Evolutionary conservation across 2,329 filamentous ascomycete species (phyloP), one percentile per base, ranked within the genome.

Genomic region (Pestalotiopsis sp.): DNA sequence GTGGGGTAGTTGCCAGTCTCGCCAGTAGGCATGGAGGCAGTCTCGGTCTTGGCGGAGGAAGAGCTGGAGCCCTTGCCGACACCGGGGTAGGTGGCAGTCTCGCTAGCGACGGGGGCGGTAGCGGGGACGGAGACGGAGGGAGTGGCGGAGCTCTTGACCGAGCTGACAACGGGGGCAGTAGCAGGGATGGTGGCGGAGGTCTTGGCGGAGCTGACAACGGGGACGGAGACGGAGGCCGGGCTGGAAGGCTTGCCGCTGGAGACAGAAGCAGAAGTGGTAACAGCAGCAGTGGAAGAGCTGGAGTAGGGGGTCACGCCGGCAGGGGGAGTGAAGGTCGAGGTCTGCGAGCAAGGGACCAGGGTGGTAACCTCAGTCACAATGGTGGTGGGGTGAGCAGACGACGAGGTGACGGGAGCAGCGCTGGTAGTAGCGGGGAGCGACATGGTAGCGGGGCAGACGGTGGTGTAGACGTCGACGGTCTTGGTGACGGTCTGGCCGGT

Each of bases 401-500:
- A 25, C 60, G 57, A 64, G 23, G 71, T 70, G 67, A 56, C 59
- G 67, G 72, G 68, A 49, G 41, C n/a, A 41, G 49, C 59, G 57
- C 69, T 72, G 31, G 73, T 71, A 17, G 68, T 65, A 52, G 70
- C 73, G 38, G 74, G 76, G 66, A 75, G 67, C 11, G 73, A 60
- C 3, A 25, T 72, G 27, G 72, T 75, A 31, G 65, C 73, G 57
- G 76, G 75, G 73, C 75, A 78, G 23, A 77, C 71, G 23, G 76
- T 78, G n/a, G 75, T 77, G 71, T 74, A 76, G n/a, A 73, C 74
- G 17, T 57, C 45, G 14, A 73, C 75, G n/a, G 76, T 76, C 60
- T 78, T 73, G 64, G 77, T 74, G 45, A 82, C 68, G 38, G 76
- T 78, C 27, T 78, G 73, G 45, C 75, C 75, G 39, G 79, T 78